Conservation (phyloP, 2,329 filamentous ascomycete genomes). For the Penicillium griseofulvum region DNA sequence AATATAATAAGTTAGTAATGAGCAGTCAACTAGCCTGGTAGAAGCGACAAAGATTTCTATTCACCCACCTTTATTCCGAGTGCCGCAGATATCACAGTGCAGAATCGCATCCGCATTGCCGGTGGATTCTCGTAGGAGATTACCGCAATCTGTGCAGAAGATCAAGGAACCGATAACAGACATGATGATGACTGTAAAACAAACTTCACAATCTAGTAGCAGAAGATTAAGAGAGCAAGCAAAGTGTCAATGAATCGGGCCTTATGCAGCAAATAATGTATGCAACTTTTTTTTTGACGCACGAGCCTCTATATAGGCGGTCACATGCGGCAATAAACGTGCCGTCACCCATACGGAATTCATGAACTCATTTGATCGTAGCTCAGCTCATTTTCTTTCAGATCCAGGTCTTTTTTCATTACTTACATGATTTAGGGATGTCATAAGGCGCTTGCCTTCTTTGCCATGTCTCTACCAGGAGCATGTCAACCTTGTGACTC, state of each 20-base stretch:
- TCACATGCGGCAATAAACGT: slow-evolving; percentile 17
- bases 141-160: slow-evolving; percentile 91
- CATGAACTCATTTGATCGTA: slow-evolving; percentile 18
- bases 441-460: slow-evolving; percentile 14
- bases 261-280: neutral
- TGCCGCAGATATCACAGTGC: slow-evolving; percentile 80
- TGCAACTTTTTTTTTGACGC: slow-evolving; percentile 24
- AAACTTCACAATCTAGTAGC: neutral
- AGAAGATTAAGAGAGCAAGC: neutral
- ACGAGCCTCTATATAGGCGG: slow-evolving; percentile 23
- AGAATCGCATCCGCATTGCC: slow-evolving; percentile 73
- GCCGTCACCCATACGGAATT: slow-evolving; percentile 14
- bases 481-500: slow-evolving; percentile 27
- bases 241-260: neutral
- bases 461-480: slow-evolving; percentile 36
- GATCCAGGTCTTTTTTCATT: neutral
- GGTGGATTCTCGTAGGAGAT: slow-evolving; percentile 77
- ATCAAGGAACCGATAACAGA: slow-evolving; percentile 85
- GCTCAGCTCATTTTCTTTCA: slow-evolving; percentile 9
- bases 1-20: slow-evolving; percentile 11
- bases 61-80: slow-evolving; percentile 71
- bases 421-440: slow-evolving; percentile 19
- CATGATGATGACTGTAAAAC: slow-evolving; percentile 53
- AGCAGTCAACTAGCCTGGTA: neutral
- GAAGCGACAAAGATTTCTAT: neutral